Conservation (phyloP, 805 yeast genomes). For the Aciculoconidium aculeatum region DNA sequence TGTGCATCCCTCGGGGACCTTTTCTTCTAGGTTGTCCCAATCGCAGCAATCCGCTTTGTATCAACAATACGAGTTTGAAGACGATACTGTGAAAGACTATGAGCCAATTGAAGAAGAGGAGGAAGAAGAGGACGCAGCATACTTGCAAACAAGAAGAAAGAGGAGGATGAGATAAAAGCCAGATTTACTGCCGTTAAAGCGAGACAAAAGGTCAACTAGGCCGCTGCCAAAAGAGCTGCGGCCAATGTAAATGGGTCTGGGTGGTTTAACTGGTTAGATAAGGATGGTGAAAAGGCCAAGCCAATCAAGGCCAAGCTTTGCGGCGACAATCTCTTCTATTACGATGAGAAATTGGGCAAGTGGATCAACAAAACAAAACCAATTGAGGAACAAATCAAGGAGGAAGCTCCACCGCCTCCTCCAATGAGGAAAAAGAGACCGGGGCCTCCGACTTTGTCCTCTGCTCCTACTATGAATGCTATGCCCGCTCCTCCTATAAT, state of each 20-base stretch:
- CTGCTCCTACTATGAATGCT: too few relatives aligned
- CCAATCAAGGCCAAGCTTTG: slow-evolving; percentile 85
- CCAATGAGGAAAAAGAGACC: slow-evolving; percentile 29
- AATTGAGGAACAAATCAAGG: slow-evolving; percentile 54
- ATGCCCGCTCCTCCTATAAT: too few relatives aligned
- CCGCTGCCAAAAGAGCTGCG: slow-evolving; percentile 9
- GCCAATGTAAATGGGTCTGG: slow-evolving; percentile 19
- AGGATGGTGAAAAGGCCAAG: slow-evolving; percentile 60
- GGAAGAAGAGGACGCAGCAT: slow-evolving; percentile 42
- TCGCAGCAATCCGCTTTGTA: slow-evolving; percentile 40
- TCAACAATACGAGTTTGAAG: slow-evolving; percentile 40
- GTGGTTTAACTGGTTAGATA: slow-evolving; percentile 50
- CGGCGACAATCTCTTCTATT: slow-evolving; percentile 64
- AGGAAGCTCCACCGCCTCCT: slow-evolving; percentile 67
- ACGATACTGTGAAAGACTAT: slow-evolving; percentile 39
- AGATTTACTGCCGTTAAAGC: slow-evolving; percentile 31
- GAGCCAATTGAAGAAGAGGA: slow-evolving; percentile 39
- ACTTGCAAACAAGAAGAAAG: slow-evolving; percentile 16
- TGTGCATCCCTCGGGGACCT: slow-evolving; percentile 21
- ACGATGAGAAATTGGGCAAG: slow-evolving; percentile 76
- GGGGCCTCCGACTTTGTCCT: too few relatives aligned
- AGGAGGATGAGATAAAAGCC: slow-evolving; percentile 13
- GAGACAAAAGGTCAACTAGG: slow-evolving; percentile 12
- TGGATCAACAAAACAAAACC: slow-evolving; percentile 77
- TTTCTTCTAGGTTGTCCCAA: slow-evolving; percentile 36